Base-by-base conservation (phyloP, 352 stramenopile species). In the Phytophthora litchii region DNA sequence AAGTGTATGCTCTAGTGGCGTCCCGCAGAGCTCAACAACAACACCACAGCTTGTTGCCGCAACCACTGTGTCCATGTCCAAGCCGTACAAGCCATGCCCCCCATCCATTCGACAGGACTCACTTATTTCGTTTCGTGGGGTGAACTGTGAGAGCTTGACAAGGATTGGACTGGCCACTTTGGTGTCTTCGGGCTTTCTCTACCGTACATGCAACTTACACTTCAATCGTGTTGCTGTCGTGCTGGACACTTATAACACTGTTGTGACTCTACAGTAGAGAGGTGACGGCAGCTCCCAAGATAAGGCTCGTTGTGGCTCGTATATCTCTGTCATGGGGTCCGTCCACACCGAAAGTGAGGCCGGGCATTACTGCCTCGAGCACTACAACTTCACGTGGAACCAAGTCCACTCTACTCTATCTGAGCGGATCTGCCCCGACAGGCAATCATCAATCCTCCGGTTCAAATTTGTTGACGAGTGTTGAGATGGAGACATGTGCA, bases 371-470 rank as follows among this genome's bases (percentile, higher is more conserved):
- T 60, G 52, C 31, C 20, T 11, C 8, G 21, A 4, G 6, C 41
- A 43, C 11, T 17, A 11, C 17, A 41, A 58, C 27, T 44, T 51
- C 21, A 48, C 47, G 35, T 29, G 20, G 35, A 23, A 42, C 6
- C n/a, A n/a, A 41, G 50, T 58, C 50, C 50, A 58, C 38, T 34
- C 41, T 25, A 6, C 14, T 16, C 10, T 13, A 19, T 52, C 23
- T n/a, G 20, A 37, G 52, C 23, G 17, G 52, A 60, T 60, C 31
- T 60, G 41, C 40, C 29, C 9, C n/a, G 52, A 45, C 20, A 52
- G 14, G 31, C 19, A n/a, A 36, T 25, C 6, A n/a, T n/a, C n/a
- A n/a, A n/a, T n/a, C n/a, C n/a, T n/a, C n/a, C n/a, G n/a, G n/a
- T n/a, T n/a, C n/a, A n/a, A n/a, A n/a, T n/a, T n/a, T n/a, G n/a